Percentiles rank a stretch among this genome's conserved stretches.
Evolutionary conservation across 140 eudicot genomes (phyloP).

Genomic region (Anethum foeniculum): DNA sequence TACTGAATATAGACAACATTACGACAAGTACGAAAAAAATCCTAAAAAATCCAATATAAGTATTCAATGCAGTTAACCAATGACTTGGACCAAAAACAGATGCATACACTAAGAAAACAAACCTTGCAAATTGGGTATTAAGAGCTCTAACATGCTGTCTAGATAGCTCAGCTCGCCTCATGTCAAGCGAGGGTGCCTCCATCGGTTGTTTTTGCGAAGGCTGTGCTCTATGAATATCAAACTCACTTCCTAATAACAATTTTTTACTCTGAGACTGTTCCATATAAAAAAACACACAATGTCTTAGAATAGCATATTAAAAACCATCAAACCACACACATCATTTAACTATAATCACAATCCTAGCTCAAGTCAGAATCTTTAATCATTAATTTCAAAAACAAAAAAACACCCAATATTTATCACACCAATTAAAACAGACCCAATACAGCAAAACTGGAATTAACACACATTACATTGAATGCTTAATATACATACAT

Average conservation of each 20-base stretch:
- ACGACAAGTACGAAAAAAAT: neutral
- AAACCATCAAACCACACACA: neutral
- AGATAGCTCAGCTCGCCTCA: constrained; percentile 57
- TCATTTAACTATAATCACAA: neutral
- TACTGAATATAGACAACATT: neutral
- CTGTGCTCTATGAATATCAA: constrained; percentile 40
- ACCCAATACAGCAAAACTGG: neutral
- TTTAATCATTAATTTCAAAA: neutral
- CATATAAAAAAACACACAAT: neutral
- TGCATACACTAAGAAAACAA: constrained; percentile 7
- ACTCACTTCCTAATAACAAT: constrained; percentile 38
- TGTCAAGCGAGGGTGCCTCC: constrained; percentile 46
- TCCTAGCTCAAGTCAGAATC: neutral
- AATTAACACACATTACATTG: neutral
- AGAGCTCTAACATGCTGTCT: constrained; percentile 96
- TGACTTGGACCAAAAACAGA: neutral
- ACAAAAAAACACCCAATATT: neutral
- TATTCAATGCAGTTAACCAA: neutral
- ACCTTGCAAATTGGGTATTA: constrained; percentile 92
- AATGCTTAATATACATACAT: neutral
- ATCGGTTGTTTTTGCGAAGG: constrained; percentile 31
- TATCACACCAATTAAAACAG: neutral
- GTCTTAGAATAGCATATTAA: neutral
- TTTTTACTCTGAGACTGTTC: constrained; percentile 61
- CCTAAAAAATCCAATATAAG: neutral